Base-by-base conservation (phyloP, 177 flowering plant genomes). In the Vitis hybrid region DNA sequence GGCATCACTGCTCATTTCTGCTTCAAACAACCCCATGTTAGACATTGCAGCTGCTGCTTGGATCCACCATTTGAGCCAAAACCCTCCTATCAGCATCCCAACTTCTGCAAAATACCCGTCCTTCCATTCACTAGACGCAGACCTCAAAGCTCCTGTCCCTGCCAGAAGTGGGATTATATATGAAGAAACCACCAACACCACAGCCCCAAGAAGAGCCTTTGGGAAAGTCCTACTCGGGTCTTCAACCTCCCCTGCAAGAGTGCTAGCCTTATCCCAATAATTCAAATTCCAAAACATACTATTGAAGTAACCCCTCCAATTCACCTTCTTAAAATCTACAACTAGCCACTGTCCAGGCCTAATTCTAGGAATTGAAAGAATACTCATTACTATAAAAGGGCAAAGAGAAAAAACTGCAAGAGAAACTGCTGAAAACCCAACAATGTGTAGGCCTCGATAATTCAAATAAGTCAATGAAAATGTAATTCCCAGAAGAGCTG, bases 241-340 rank as follows among this genome's bases (percentile, higher is more conserved):
- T 65, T 91, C 89, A 60, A 93, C 83, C 83, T 93, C 98, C 16
- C 93, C 98, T 0, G 93, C 92, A 50, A 90, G 71, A 1, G 98
- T 93, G 75, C 98, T 93, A 0, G 93, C 97, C 72, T 90, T 90
- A 51, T 93, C 98, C 98, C 98, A 91, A 64, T 89, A 92, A 74
- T 93, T 93, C 81, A 93, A 73, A 71, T 93, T 93, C 97, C 96
- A 93, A 75, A 91, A 93, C 91, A 92, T 75, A 54, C 82, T 81
- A 75, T 93, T 93, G 71, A 93, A 91, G 75, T 85, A 93, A 2
- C 91, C 91, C 70, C 93, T 83, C 96, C 93, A 90, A 68, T 89
- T 74, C 56, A 91, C 91, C 65, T 76, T 80, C 74, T 72, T 72
- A 27, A 80, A 80, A 79, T 92, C 88, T 64, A 93, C 80, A 16